phyloP scores from a whole-genome alignment of 192 early-diverging fungal species.

The Backusella parvicylindrica region DNA sequence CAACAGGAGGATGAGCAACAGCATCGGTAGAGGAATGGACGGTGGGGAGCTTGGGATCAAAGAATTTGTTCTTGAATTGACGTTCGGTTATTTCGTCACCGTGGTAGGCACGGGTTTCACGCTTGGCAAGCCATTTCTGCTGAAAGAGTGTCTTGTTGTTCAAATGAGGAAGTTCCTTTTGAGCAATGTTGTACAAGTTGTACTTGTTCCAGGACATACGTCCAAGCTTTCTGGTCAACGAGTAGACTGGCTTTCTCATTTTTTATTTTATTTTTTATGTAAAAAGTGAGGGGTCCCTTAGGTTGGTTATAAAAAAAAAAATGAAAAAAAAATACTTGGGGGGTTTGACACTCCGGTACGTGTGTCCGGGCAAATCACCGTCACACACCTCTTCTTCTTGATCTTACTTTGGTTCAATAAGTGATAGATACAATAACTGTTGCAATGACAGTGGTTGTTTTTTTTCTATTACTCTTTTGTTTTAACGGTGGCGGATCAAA shows the following conservation, averaged over 20 bases:
- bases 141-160: slow-evolving; percentile 77
- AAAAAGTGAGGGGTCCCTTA: neutral
- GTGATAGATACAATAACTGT: too few relatives aligned
- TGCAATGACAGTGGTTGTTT: too few relatives aligned
- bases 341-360: neutral
- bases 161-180: slow-evolving; percentile 50
- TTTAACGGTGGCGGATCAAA: too few relatives aligned
- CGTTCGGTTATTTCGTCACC: slow-evolving; percentile 85
- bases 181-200: slow-evolving; percentile 84
- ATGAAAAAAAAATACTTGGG: neutral
- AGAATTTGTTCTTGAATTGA: slow-evolving; percentile 70
- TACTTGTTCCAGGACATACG: slow-evolving; percentile 96
- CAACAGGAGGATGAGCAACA: slow-evolving; percentile 58
- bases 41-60: slow-evolving; percentile 69
- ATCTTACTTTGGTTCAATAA: too few relatives aligned
- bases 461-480: too few relatives aligned
- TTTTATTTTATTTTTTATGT: neutral
- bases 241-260: slow-evolving; percentile 36
- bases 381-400: neutral
- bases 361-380: neutral
- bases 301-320: neutral
- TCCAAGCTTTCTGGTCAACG: slow-evolving; percentile 60
- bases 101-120: slow-evolving; percentile 90
- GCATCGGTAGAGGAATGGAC: slow-evolving; percentile 39
- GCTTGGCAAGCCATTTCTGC: slow-evolving; percentile 94